Evolutionary conservation across 148 eudicot genomes (phyloP).

Genomic region (Cornus suecica): DNA sequence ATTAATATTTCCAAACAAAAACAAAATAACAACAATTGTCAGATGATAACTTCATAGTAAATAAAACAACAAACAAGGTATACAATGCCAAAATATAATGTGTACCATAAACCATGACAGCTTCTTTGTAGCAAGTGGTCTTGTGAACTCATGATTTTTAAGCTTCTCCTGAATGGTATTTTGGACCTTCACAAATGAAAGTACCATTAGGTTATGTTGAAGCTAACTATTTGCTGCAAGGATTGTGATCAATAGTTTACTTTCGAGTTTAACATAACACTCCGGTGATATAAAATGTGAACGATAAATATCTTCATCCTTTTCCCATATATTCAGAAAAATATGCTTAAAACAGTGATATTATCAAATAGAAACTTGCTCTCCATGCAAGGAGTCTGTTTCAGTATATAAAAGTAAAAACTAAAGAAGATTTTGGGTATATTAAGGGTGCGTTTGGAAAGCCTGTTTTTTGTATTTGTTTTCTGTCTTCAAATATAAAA

Average conservation of each 20-base stretch:
- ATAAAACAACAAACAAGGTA: neutral
- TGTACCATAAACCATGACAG: slow-evolving; percentile 61
- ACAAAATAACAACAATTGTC: neutral
- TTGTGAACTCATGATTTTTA: slow-evolving; percentile 51
- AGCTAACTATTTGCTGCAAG: neutral
- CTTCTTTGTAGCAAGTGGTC: slow-evolving; percentile 53
- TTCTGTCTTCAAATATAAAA: too few relatives aligned
- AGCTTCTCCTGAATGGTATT: slow-evolving; percentile 47
- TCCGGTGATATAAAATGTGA: neutral
- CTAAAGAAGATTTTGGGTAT: neutral
- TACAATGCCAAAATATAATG: neutral
- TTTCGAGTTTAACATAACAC: neutral
- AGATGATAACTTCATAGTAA: neutral
- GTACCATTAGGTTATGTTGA: neutral
- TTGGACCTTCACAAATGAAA: slow-evolving; percentile 45
- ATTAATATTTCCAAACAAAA: neutral
- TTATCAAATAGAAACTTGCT: neutral
- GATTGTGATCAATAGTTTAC: neutral
- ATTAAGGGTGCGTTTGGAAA: too few relatives aligned
- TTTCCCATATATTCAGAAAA: neutral
- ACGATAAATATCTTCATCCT: too few relatives aligned
- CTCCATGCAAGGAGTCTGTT: too few relatives aligned
- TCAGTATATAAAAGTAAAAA: too few relatives aligned
- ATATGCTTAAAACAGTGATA: neutral
- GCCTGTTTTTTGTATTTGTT: too few relatives aligned